Evolutionary conservation across 306 rosid species (phyloP).

Genomic region (Castanea crenata): DNA sequence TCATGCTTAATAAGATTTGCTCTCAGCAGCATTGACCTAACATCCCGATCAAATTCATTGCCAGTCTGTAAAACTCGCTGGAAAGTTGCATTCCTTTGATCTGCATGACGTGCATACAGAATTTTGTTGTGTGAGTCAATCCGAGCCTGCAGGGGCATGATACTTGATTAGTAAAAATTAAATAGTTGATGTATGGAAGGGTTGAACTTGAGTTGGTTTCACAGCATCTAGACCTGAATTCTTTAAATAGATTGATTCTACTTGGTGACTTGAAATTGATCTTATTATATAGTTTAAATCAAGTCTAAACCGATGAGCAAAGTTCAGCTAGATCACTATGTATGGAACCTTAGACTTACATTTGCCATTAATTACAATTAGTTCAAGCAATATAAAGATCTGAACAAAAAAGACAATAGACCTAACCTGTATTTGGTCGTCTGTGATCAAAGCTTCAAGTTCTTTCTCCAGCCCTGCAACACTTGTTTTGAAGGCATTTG

Average conservation of each 20-base stretch:
- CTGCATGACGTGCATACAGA: conserved; percentile 93
- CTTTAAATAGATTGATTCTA: neutral
- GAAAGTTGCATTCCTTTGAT: conserved; percentile 95
- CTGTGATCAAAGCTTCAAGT: conserved; percentile 94
- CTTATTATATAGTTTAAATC: neutral
- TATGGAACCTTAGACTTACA: neutral
- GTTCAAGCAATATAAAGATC: neutral
- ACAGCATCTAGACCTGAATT: neutral
- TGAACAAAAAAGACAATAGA: conserved; percentile 17
- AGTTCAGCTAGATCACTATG: neutral
- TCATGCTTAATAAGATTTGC: conserved; percentile 91
- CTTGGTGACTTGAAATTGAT: neutral
- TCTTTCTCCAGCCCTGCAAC: conserved; percentile 90
- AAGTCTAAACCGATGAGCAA: neutral
- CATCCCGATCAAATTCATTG: conserved; percentile 76
- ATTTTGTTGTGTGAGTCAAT: conserved; percentile 98
- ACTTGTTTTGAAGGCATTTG: conserved; percentile 93
- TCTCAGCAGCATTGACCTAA: conserved; percentile 84
- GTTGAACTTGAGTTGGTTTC: neutral
- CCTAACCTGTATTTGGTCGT: conserved; percentile 88
- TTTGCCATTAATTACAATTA: neutral
- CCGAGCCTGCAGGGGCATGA: conserved; percentile 70
- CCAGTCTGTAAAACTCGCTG: conserved; percentile 92
- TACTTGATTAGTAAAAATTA: conserved; percentile 1
- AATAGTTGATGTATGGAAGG: neutral